Base-by-base conservation (phyloP, 306 rosid genomes). In the Cucurbita maxima region DNA sequence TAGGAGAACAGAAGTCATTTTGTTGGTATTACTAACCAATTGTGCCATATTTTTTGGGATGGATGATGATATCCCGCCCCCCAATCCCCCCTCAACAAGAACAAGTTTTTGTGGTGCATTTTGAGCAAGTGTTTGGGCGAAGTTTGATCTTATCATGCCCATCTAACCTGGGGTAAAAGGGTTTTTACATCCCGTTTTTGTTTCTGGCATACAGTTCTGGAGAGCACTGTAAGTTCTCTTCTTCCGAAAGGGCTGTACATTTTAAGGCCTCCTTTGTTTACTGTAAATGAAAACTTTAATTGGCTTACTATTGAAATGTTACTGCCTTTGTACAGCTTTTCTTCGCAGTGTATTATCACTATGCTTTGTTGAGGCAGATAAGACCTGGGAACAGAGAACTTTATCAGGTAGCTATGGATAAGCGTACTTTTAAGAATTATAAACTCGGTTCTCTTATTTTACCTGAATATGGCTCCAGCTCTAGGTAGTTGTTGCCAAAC, bases 251-350 rank as follows among this genome's bases (percentile, higher is more conserved):
- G 81, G 82, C 72, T 37, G 71, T 85, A 67, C 78, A 81, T 75
- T 75, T 89, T 75, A 82, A 76, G 57, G 59, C 81, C 82, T 77
- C 81, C 68, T 78, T 30, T 78, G 60, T 62, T 71, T 48, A 51
- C 71, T 83, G 84, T 82, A 85, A 79, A 82, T 79, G 78, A 20
- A 60, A 64, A 51, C 16, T 43, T 58, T 38, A 50, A 71, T 55
- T 73, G 73, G 55, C 72, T 59, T 75, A 73, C 47, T 62, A 55
- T 50, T 71, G 52, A 54, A 67, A 40, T 78, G 43, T 47, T 51
- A 45, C 67, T 41, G 56, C 34, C 8, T 53, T 44, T 73, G 45
- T 69, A 69, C 59, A 22, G 40, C 20, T 4, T 18, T 62, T 76
- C 68, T 76, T 19, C 15, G 25, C 20, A n/a, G 25, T 37, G 9